Base-by-base conservation (phyloP, 2,329 filamentous ascomycete genomes). In the Capronia epimyces region DNA sequence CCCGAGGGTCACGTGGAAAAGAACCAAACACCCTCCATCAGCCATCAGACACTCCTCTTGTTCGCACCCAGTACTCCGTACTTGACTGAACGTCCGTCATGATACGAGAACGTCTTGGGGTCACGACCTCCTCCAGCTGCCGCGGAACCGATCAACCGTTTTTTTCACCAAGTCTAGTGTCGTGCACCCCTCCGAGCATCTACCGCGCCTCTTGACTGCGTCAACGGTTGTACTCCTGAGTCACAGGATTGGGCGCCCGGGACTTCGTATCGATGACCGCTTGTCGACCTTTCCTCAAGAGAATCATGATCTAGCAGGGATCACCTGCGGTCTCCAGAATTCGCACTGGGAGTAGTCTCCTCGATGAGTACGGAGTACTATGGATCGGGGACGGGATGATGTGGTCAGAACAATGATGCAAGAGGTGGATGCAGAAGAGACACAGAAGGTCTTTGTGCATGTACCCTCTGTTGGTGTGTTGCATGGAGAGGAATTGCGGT, bases 161-260 rank as follows among this genome's bases (percentile, higher is more conserved):
- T 41, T n/a, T 29, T 25, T 29, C 27, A 24, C 25, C 48, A 32
- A 27, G 7, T n/a, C 12, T 12, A n/a, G n/a, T 45, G 42, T 41
- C 27, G 48, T 50, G 48, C 42, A 46, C 34, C 40, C 34, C 12
- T 45, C 41, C 41, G 24, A 41, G 48, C 48, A 42, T 24, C 42
- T 50, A 20, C 36, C 7, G 36, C 36, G n/a, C 10, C 36, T 8
- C 16, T 8, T 8, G 29, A 32, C 24, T 10, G 5, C 10, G 5
- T 27, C 24, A 5, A 27, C 5, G 5, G 24, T 27, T 10, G 10
- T 27, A 12, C n/a, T 32, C 29, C n/a, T 9, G 29, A 32, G 13
- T n/a, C 7, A 5, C 24, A 27, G 24, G 24, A 27, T 27, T 27
- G 5, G 29, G n/a, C 29, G n/a, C 3, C 29, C 5, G 7, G 7